These are phyloP conservation scores for Kregervanrija fluxuum DNA, from an alignment of 805 yeast genomes.

Conservation along the genomic window DNA sequence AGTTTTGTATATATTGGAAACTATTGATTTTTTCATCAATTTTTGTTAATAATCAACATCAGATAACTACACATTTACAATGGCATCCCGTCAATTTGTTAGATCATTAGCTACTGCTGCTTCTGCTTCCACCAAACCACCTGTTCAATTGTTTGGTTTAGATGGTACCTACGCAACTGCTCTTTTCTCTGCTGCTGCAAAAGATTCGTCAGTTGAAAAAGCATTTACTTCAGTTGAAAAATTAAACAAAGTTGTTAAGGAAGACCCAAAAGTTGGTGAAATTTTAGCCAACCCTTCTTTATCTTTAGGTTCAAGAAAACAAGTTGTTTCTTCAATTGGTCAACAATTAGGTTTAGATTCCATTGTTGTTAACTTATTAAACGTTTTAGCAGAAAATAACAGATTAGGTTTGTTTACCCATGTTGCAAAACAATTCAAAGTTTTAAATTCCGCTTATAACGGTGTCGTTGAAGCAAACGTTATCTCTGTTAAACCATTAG, in stretches of 20 bases:
- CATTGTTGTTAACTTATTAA: conserved; percentile 71
- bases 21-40: no score
- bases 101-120: conserved; percentile 69
- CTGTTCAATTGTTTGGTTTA: conserved; percentile 88
- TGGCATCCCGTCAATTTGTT: conserved; percentile 59
- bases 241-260: conserved; percentile 45
- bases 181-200: conserved; percentile 83
- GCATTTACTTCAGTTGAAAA: conserved; percentile 59
- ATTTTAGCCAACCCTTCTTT: conserved; percentile 80
- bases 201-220: conserved; percentile 64
- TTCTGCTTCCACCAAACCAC: conserved; percentile 52
- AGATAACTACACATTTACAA: conserved; percentile 16
- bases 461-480: conserved; percentile 92
- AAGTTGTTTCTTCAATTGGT: conserved; percentile 57
- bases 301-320: conserved; percentile 63
- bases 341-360: conserved; percentile 48
- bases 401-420: conserved; percentile 65
- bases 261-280: conserved; percentile 56
- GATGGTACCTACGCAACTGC: conserved; percentile 98
- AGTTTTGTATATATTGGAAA: no score
- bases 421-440: conserved; percentile 63
- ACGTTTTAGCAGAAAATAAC: conserved; percentile 89
- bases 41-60: neutral
- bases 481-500: conserved; percentile 81
- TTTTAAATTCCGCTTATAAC: conserved; percentile 79